These are phyloP conservation scores for Pochonia chlamydosporia DNA, from an alignment of 2,329 filamentous ascomycete genomes.

Conservation along the genomic window DNA sequence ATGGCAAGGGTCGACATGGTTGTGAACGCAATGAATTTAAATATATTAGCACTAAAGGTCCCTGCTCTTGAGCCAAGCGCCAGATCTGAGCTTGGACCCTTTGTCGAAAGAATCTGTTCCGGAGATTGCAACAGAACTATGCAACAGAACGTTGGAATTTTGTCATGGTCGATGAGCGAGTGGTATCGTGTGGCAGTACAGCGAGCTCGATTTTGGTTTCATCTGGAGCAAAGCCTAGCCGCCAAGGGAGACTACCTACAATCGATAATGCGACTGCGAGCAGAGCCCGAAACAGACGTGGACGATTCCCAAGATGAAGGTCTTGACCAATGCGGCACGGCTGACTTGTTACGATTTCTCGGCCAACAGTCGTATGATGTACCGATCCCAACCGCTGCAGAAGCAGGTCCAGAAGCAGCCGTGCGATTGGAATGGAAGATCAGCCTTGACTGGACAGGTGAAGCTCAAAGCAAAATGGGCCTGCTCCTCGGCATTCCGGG, in stretches of 20 bases:
- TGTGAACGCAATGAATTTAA: constrained; percentile 47
- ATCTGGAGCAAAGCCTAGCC: constrained; percentile 42
- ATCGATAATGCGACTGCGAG: constrained; percentile 17
- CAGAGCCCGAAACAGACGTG: constrained; percentile 15
- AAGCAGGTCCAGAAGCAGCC: constrained; percentile 30
- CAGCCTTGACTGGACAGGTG: constrained; percentile 67
- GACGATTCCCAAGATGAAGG: constrained; percentile 12
- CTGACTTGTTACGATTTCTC: constrained; percentile 47
- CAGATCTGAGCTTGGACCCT: constrained; percentile 50
- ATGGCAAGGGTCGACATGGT: constrained; percentile 51
- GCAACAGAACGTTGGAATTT: constrained; percentile 50
- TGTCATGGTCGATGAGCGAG: constrained; percentile 63
- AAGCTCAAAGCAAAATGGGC: constrained; percentile 54
- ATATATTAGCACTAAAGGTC: constrained; percentile 48
- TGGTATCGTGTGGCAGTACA: constrained; percentile 58
- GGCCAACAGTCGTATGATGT: constrained; percentile 45
- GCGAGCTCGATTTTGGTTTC: constrained; percentile 58
- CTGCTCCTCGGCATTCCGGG: constrained; percentile 51
- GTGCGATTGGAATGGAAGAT: constrained; percentile 58
- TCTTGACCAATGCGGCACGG: constrained; percentile 15
- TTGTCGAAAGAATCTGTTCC: constrained; percentile 38
- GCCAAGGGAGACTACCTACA: constrained; percentile 22
- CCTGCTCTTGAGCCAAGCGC: constrained; percentile 52
- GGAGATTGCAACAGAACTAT: constrained; percentile 37
- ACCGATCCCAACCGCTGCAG: constrained; percentile 26